phyloP scores from a whole-genome alignment of 1,139 yeast species.

The Taphrina confusa region DNA sequence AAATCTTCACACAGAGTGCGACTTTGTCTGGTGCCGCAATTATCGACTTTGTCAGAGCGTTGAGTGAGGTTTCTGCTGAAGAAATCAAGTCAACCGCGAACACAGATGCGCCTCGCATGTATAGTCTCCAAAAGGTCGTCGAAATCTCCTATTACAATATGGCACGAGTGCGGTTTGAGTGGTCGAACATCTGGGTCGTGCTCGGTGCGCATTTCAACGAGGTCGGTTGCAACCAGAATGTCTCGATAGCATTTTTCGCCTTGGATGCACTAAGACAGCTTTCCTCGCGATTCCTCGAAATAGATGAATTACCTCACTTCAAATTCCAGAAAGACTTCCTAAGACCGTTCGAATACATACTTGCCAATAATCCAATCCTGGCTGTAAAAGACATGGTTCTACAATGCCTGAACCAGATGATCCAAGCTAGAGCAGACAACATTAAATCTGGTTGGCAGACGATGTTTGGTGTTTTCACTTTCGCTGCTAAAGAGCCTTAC shows the following conservation, averaged over 20 bases:
- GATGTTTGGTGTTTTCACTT: constrained; percentile 72
- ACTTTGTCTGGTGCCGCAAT: constrained; percentile 80
- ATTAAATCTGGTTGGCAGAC: constrained; percentile 96
- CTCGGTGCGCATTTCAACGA: constrained; percentile 86
- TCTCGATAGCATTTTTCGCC: constrained; percentile 82
- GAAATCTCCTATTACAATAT: constrained; percentile 97
- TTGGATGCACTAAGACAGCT: constrained; percentile 90
- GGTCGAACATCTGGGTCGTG: constrained; percentile 93
- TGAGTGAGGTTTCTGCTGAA: constrained; percentile 82
- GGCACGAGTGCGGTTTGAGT: constrained; percentile 93
- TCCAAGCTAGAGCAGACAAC: constrained; percentile 68
- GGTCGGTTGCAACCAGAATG: constrained; percentile 78
- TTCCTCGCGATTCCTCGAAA: constrained; percentile 85
- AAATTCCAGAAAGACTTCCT: constrained; percentile 93
- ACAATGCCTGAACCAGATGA: constrained; percentile 85
- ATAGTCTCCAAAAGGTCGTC: constrained; percentile 89
- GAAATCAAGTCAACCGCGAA: constrained; percentile 88
- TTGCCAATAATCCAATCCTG: constrained; percentile 63
- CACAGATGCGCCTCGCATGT: constrained; percentile 81
- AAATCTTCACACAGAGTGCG: constrained; percentile 80
- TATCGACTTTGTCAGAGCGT: constrained; percentile 79
- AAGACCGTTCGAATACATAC: constrained; percentile 82
- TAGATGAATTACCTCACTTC: constrained; percentile 92
- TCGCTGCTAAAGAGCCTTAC: constrained; percentile 59
- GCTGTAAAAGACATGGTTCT: constrained; percentile 83